Conservation (phyloP, 2,329 filamentous ascomycete species). For the Colletotrichum zoysiae region DNA sequence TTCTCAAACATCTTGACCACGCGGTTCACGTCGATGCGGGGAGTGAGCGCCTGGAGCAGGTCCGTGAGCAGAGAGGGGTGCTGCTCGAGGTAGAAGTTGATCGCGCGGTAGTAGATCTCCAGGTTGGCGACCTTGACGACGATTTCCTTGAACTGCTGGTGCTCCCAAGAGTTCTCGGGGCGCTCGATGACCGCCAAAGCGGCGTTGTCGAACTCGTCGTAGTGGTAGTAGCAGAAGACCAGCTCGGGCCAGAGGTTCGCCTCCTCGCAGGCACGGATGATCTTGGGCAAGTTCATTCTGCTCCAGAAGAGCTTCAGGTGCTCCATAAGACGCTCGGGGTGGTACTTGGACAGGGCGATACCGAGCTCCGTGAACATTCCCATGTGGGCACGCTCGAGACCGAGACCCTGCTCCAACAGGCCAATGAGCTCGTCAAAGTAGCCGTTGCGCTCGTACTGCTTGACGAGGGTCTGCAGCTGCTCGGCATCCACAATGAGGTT, state of each 20-base stretch:
- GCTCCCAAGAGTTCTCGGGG: constrained; percentile 97
- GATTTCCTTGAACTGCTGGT: constrained; percentile 99
- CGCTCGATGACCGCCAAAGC: constrained; percentile 98
- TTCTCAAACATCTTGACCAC: constrained; percentile 99
- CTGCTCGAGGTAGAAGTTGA: constrained; percentile 98
- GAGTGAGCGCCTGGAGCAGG: constrained; percentile 89
- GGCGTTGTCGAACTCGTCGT: constrained; percentile 98
- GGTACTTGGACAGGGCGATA: constrained; percentile 93
- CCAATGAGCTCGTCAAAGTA: constrained; percentile 99
- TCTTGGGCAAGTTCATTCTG: constrained; percentile 96
- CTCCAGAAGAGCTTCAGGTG: constrained; percentile 99
- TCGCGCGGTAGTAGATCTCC: constrained; percentile 97
- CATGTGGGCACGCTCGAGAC: constrained; percentile 93
- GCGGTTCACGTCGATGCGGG: constrained; percentile 96
- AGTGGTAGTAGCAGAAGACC: constrained; percentile 98
- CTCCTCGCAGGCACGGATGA: constrained; percentile 93
- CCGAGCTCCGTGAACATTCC: constrained; percentile 96
- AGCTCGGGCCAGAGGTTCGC: constrained; percentile 97
- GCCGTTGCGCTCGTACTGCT: constrained; percentile 95
- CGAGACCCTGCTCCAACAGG: constrained; percentile 93
- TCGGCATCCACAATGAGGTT: constrained; percentile 98
- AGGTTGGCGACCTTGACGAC: constrained; percentile 97
- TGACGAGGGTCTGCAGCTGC: constrained; percentile 91
- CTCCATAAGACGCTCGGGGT: constrained; percentile 96
- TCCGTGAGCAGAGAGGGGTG: constrained; percentile 97